A percentile compares a stretch with the other conserved stretches of the same genome.
Conservation (phyloP, 768 basidiomycete genomes). For the Heimioporus sp. region DNA sequence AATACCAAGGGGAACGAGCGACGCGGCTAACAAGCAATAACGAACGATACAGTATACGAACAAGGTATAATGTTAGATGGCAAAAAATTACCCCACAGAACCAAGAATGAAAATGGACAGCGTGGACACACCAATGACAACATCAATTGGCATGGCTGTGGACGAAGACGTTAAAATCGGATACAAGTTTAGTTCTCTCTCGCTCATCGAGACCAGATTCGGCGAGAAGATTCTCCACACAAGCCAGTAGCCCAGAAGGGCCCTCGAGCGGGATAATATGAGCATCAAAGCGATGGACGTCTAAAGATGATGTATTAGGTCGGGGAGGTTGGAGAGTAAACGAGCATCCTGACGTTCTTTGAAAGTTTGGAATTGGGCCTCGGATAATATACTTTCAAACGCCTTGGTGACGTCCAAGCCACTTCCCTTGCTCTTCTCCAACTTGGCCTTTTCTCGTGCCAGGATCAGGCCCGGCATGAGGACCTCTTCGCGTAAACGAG, state of each 20-base stretch:
- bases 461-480: slow-evolving; percentile 43
- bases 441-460: slow-evolving; percentile 29
- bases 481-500: slow-evolving; percentile 64
- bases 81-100: slow-evolving; percentile 23
- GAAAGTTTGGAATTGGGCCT: slow-evolving; percentile 40
- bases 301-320: slow-evolving; percentile 34
- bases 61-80: slow-evolving; percentile 18
- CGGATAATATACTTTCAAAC: slow-evolving; percentile 35
- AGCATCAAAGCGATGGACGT: slow-evolving; percentile 73
- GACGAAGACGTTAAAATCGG: slow-evolving; percentile 60
- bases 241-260: slow-evolving; percentile 63
- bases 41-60: slow-evolving; percentile 13
- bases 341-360: slow-evolving; percentile 58
- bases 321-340: slow-evolving; percentile 1
- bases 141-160: slow-evolving; percentile 27
- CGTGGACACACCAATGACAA: background rate
- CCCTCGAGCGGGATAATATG: slow-evolving; percentile 76
- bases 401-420: slow-evolving; percentile 36
- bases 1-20: slow-evolving; percentile 12
- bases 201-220: slow-evolving; percentile 47
- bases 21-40: slow-evolving; percentile 17
- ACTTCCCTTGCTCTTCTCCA: slow-evolving; percentile 13
- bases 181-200: slow-evolving; percentile 50
- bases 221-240: slow-evolving; percentile 59
- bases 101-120: slow-evolving; percentile 12